These are phyloP conservation scores for Murraya koenigii DNA, from an alignment of 345 rosid genomes.

Conservation along the genomic window DNA sequence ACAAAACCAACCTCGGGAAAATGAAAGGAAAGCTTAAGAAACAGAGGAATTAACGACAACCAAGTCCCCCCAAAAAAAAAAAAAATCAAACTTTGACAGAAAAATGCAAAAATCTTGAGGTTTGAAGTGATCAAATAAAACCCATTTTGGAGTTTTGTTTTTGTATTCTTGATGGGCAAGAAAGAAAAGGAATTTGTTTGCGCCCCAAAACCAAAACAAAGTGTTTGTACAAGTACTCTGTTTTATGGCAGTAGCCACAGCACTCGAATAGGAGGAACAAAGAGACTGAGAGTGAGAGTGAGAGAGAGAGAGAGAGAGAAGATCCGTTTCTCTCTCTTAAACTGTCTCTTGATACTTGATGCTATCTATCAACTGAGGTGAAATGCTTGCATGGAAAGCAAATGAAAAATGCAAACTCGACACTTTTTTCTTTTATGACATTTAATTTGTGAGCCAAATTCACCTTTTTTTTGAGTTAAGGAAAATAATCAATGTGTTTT, in stretches of 20 bases:
- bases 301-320: neutral
- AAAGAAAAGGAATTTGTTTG: neutral
- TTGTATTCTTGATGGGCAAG: neutral
- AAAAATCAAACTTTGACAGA: slow-evolving; percentile 1
- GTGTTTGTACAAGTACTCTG: neutral
- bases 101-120: neutral
- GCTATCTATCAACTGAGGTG: neutral
- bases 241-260: neutral
- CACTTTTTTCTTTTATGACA: neutral
- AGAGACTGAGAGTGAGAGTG: neutral
- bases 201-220: neutral
- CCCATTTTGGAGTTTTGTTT: slow-evolving; percentile 1
- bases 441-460: neutral
- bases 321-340: neutral
- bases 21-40: slow-evolving; percentile 24
- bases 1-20: slow-evolving; percentile 10
- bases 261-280: neutral
- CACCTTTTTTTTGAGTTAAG: neutral
- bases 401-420: neutral
- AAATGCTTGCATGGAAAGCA: slow-evolving; percentile 13
- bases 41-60: slow-evolving; percentile 25
- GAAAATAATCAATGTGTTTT: neutral
- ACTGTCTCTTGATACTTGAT: neutral
- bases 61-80: slow-evolving; percentile 1
- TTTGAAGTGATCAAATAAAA: slow-evolving; percentile 15